These are phyloP conservation scores for Suhomyces choctaworum DNA, from an alignment of 1,139 yeast genomes.

Conservation along the genomic window DNA sequence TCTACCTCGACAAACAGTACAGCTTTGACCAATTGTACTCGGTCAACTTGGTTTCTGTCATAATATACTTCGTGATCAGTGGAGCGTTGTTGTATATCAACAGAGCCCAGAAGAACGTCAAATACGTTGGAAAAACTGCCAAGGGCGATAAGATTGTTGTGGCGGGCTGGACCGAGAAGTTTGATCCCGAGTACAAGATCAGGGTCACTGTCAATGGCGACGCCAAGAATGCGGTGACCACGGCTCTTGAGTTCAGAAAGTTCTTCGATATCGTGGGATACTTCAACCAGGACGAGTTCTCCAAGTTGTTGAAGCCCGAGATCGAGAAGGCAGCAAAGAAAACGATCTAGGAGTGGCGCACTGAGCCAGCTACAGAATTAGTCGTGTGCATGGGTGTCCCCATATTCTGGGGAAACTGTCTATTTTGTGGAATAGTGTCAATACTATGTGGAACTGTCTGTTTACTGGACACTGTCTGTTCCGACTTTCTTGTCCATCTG, in stretches of 20 bases:
- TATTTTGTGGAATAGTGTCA: no score
- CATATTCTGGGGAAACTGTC: no score
- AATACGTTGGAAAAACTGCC: slow-evolving; percentile 56
- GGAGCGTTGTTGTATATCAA: slow-evolving; percentile 49
- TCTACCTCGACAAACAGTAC: slow-evolving; percentile 63
- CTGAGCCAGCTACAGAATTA: no score
- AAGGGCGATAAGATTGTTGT: slow-evolving; percentile 38
- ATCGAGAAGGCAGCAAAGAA: slow-evolving; percentile 20
- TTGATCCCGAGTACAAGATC: slow-evolving; percentile 46
- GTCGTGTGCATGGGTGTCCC: no score
- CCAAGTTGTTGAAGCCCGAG: slow-evolving; percentile 29
- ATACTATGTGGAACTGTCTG: background rate
- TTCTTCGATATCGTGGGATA: slow-evolving; percentile 51
- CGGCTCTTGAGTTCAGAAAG: slow-evolving; percentile 39
- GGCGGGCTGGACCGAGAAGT: slow-evolving; percentile 39
- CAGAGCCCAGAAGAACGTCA: slow-evolving; percentile 54
- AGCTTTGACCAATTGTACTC: slow-evolving; percentile 41
- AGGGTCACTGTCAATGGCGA: slow-evolving; percentile 31
- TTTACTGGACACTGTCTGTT: background rate
- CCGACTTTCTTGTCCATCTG: slow-evolving; percentile 49
- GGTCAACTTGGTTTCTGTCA: slow-evolving; percentile 35
- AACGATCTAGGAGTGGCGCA: slow-evolving; percentile 5
- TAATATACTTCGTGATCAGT: slow-evolving; percentile 59
- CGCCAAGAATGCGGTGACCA: slow-evolving; percentile 19
- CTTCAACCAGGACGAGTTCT: slow-evolving; percentile 43